Evolutionary conservation across 1,139 yeast genomes (phyloP), one percentile per base, ranked within the genome.

Genomic region (Taphrina populina): DNA sequence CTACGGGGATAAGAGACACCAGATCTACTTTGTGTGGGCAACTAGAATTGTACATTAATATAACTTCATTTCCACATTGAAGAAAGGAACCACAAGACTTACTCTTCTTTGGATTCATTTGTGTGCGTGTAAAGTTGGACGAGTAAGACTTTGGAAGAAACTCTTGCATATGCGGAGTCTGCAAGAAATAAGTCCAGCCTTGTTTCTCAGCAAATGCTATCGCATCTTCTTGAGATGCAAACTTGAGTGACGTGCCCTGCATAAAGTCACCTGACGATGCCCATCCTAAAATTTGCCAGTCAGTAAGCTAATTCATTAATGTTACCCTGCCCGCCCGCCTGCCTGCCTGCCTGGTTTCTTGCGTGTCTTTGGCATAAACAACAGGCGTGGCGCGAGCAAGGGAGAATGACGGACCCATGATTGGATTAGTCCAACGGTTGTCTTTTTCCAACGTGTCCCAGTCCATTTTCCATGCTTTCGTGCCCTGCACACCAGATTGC

Each of bases 341-440:
- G n/a, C n/a, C n/a, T n/a, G n/a, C n/a, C n/a, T n/a, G n/a, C n/a
- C n/a, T n/a, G n/a, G n/a, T n/a, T n/a, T n/a, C n/a, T n/a, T n/a
- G n/a, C n/a, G n/a, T n/a, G n/a, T n/a, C n/a, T n/a, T n/a, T n/a
- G n/a, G n/a, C n/a, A n/a, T n/a, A n/a, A n/a, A n/a, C n/a, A n/a
- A n/a, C n/a, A n/a, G n/a, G n/a, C n/a, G n/a, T n/a, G n/a, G n/a
- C n/a, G n/a, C n/a, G n/a, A n/a, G n/a, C n/a, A n/a, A n/a, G 15
- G 8, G 37, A 8, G 37, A 10, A 33, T 7, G 13, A 27, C 8
- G 11, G 10, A 34, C 52, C 54, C 72, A 86, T 87, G 66, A 86
- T 74, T 66, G 86, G 94, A 70, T 87, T 86, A 69, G 86, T 95
- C 95, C 95, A 87, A 68, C 95, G 76, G 73, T 86, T 82, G 36